Conservation (phyloP, 176 grass and related monocot species). For the Stipa capillata region DNA sequence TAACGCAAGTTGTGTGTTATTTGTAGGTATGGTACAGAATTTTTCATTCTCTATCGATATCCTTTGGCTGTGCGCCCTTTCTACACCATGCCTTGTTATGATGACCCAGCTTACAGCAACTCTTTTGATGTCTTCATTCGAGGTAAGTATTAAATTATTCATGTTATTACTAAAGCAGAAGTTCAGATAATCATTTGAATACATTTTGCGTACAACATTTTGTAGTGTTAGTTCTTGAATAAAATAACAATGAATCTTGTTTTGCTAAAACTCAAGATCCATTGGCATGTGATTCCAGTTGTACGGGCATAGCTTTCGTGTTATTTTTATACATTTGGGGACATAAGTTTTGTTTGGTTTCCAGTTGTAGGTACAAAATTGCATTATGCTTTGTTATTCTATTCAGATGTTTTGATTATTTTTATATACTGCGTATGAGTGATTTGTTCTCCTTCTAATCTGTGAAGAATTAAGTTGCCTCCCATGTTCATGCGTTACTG, state of each 20-base stretch:
- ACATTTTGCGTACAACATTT: too few relatives aligned
- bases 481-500: neutral
- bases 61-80: constrained; percentile 85
- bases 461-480: neutral
- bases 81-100: constrained; percentile 94
- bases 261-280: neutral
- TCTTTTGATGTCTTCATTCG: constrained; percentile 93
- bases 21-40: constrained; percentile 64
- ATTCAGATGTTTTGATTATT: neutral
- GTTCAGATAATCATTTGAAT: too few relatives aligned
- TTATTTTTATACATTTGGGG: neutral
- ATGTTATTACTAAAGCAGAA: neutral
- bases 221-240: too few relatives aligned
- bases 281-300: neutral
- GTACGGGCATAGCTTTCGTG: neutral
- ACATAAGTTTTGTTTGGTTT: neutral
- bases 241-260: too few relatives aligned
- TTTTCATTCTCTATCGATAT: constrained; percentile 80
- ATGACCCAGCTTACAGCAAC: constrained; percentile 60
- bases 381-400: neutral
- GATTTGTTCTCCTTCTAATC: neutral
- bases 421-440: neutral
- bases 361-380: too few relatives aligned
- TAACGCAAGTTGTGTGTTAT: neutral
- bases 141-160: constrained; percentile 32